These are phyloP conservation scores for Wickerhamiella sergipiensis DNA, from an alignment of 805 yeast genomes.

Conservation along the genomic window DNA sequence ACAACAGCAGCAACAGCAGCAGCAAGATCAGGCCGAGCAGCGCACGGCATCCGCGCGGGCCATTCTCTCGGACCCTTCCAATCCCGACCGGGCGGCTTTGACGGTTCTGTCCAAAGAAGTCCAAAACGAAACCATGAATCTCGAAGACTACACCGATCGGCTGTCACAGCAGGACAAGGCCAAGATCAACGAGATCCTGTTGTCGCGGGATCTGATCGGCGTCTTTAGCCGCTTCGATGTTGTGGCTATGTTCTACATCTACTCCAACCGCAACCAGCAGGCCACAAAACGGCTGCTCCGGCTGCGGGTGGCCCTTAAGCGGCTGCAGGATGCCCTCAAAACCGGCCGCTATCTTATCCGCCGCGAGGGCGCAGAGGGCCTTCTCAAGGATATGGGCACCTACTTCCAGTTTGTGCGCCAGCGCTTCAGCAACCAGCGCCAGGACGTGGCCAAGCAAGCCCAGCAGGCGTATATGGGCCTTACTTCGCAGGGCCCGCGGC, in stretches of 20 bases:
- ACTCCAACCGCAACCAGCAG: constrained; percentile 53
- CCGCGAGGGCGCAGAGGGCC: constrained; percentile 53
- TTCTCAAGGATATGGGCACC: constrained; percentile 55
- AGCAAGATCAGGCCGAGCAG: constrained; percentile 13
- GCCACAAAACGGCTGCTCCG: constrained; percentile 68
- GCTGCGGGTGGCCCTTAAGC: constrained; percentile 1
- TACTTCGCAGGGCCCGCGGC: constrained; percentile 1
- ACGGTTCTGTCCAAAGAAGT: constrained; percentile 58
- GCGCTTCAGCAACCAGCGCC: constrained; percentile 27
- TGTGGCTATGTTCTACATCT: constrained; percentile 61
- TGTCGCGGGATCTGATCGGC: constrained; percentile 37
- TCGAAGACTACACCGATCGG: constrained; percentile 47
- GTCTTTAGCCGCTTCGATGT: constrained; percentile 47
- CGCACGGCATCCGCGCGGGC: constrained; percentile 6
- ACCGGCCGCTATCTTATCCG: constrained; percentile 53
- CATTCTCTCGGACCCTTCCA: not conserved
- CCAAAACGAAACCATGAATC: constrained; percentile 46
- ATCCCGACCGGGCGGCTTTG: constrained; percentile 30
- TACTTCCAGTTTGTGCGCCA: constrained; percentile 57
- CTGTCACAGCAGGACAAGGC: constrained; percentile 53
- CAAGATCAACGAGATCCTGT: constrained; percentile 37
- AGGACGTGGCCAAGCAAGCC: constrained; percentile 13
- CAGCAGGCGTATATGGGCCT: constrained; percentile 10
- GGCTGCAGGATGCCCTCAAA: constrained; percentile 38
- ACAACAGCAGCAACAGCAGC: constrained; percentile 15